A percentile compares a stretch with the other conserved stretches of the same genome.
These are phyloP conservation scores for Coprinopsis cinerea DNA, from an alignment of 768 basidiomycete genomes.

Conservation along the genomic window DNA sequence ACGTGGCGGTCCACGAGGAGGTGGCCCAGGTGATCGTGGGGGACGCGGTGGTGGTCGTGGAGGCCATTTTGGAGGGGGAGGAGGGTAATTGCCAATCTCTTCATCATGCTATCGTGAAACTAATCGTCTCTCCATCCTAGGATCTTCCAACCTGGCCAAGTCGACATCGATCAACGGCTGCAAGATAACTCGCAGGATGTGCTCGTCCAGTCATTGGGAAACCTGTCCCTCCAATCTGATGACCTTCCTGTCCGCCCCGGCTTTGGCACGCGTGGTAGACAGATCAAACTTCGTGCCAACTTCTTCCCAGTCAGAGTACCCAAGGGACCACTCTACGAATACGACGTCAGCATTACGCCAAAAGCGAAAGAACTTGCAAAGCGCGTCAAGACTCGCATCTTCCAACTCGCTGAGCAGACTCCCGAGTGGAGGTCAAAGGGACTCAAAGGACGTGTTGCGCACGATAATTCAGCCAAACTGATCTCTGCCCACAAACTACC, in stretches of 20 bases:
- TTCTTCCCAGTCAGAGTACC: conserved; percentile 58
- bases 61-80: conserved; percentile 32
- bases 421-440: conserved; percentile 46
- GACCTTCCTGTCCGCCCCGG: conserved; percentile 55
- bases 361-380: conserved; percentile 42
- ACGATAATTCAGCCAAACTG: conserved; percentile 49
- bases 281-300: conserved; percentile 55
- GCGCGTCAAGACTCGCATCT: conserved; percentile 53
- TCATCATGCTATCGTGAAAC: conserved; percentile 1
- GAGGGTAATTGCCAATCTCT: not conserved
- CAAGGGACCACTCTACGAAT: conserved; percentile 50
- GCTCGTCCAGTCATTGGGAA: conserved; percentile 32
- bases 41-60: conserved; percentile 33
- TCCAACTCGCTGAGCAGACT: conserved; percentile 54
- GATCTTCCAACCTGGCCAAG: conserved; percentile 34
- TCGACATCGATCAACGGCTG: conserved; percentile 38
- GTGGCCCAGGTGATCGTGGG: conserved; percentile 1
- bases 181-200: conserved; percentile 34
- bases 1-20: conserved; percentile 4
- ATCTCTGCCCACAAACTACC: conserved; percentile 41
- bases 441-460: conserved; percentile 44
- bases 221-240: conserved; percentile 24
- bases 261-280: conserved; percentile 45
- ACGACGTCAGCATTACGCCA: conserved; percentile 52
- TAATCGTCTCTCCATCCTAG: conserved; percentile 21